Conservation (phyloP, 2,329 filamentous ascomycete genomes). For the Aspergillus sp. region DNA sequence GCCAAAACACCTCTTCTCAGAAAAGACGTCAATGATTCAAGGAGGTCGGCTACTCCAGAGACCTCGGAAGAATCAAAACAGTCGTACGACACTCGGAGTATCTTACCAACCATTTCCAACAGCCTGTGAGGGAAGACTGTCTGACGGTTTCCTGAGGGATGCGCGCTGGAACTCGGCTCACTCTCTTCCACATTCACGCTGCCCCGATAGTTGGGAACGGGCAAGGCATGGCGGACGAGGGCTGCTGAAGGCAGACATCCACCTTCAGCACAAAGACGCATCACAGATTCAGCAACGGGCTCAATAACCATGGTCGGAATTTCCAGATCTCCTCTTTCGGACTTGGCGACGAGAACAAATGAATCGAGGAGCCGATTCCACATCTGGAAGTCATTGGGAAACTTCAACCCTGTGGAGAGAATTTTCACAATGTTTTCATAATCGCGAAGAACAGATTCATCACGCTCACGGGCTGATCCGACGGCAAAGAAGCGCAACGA, state of each 20-base stretch:
- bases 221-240: constrained; percentile 26
- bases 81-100: constrained; percentile 49
- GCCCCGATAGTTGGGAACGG: constrained; percentile 20
- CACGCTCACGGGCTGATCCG: constrained; percentile 35
- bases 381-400: constrained; percentile 17
- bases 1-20: constrained; percentile 41
- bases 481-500: constrained; percentile 33
- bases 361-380: constrained; percentile 48
- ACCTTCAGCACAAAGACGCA: constrained; percentile 18
- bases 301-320: constrained; percentile 61
- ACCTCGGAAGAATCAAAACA: constrained; percentile 32
- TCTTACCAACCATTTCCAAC: constrained; percentile 49
- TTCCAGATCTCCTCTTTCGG: constrained; percentile 59
- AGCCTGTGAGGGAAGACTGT: constrained; percentile 42
- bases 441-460: constrained; percentile 51
- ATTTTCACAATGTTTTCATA: constrained; percentile 62
- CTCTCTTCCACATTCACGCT: neutral
- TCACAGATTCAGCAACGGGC: constrained; percentile 52
- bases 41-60: constrained; percentile 36
- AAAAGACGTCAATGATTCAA: constrained; percentile 47
- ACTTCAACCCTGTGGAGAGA: constrained; percentile 49
- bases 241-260: constrained; percentile 27
- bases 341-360: constrained; percentile 47
- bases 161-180: neutral
- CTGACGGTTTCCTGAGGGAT: neutral